Base-by-base conservation (phyloP, 495 filamentous ascomycete genomes). In the Extremus antarcticus region DNA sequence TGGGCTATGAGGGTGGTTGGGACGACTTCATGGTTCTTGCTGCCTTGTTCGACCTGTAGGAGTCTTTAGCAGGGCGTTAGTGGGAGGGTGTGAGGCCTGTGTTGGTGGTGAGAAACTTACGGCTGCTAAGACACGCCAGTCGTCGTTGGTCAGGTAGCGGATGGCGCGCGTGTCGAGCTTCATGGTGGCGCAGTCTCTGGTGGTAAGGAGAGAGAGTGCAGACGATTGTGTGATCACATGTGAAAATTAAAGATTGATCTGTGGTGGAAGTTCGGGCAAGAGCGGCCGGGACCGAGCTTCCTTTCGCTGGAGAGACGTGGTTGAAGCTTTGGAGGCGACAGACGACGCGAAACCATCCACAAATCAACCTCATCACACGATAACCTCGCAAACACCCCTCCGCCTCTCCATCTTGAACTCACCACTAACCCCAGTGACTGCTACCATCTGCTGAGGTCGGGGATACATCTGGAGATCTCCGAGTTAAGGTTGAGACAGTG, bases 1-100 rank as follows among this genome's bases (percentile, higher is more conserved):
- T 89, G 83, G 47, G 82, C 79, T 51, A 97, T 96, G 56, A 99
- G 71, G 3, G 88, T 76, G 2, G 90, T 95, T 1, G 92, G 92
- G 17, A 99, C 90, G 38, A 97, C 76, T 73, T 97, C 92, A 71
- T 99, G 92, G 75, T 97, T 97, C 65, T 85, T 89, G 71, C 84
- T 90, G 65, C 90, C 94, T 65, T 82, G 82, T 70, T 99, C 92
- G 62, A 90, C 85, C 90, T 95, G 63, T 16, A 41, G 25, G 17
- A 51, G 32, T 29, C 50, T 65, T 60, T 51, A 63, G 50, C 48
- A 53, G 41, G 46, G 57, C 50, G 51, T 63, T 63, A 63, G 66
- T 76, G 65, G 61, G 25, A 8, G 22, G 1, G 3, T 15, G n/a
- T n/a, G n/a, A n/a, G n/a, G n/a, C n/a, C n/a, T n/a, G n/a, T n/a